Conservation (phyloP, 2,329 filamentous ascomycete species). For the Colletotrichum sp. region DNA sequence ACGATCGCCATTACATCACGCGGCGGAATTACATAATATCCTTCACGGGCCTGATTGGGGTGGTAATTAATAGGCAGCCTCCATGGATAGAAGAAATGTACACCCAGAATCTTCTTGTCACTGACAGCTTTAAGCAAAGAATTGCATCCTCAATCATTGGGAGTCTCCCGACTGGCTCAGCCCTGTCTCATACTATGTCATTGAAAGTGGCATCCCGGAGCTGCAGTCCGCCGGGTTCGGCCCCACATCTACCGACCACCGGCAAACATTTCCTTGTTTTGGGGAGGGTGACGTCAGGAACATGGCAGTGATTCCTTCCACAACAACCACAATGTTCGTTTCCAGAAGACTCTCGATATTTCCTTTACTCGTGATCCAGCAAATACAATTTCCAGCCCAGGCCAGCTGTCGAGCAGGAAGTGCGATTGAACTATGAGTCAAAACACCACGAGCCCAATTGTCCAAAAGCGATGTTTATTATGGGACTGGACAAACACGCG, state of each 20-base stretch:
- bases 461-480: conserved; percentile 41
- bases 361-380: neutral
- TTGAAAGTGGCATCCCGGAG: neutral
- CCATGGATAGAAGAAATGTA: no score
- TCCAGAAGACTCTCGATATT: neutral
- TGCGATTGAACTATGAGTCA: neutral
- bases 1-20: neutral
- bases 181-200: neutral
- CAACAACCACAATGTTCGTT: neutral
- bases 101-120: no score
- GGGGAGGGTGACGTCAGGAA: neutral
- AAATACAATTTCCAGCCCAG: neutral
- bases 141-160: rapidly evolving
- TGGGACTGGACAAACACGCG: conserved; percentile 49
- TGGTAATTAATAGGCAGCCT: neutral
- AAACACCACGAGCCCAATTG: neutral
- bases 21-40: rapidly evolving
- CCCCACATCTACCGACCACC: neutral
- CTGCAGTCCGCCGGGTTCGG: neutral
- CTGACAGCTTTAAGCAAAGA: no score
- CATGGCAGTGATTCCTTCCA: neutral
- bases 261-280: neutral
- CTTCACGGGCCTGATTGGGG: neutral
- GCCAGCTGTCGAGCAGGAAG: neutral
- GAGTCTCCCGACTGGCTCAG: neutral